Evolutionary conservation across 192 early-diverging fungal species (phyloP), one percentile per base, ranked within the genome.

Genomic region (Coemansia sp.): DNA sequence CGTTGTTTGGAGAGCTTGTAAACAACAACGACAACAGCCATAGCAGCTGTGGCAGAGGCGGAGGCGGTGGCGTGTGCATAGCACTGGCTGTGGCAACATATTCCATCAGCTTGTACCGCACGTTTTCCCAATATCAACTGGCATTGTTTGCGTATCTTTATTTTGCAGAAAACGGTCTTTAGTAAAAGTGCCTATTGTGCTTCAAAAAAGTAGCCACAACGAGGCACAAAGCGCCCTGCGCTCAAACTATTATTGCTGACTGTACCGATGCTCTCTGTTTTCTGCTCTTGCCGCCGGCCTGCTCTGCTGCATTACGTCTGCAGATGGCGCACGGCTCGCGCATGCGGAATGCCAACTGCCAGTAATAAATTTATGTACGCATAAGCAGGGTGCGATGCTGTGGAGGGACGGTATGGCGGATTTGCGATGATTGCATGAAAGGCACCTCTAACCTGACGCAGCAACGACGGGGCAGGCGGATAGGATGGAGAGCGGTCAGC

Each of bases 311-410:
- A 57, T 34, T 33, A 34, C 54, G 31, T 10, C 54, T 57, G 54
- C 54, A 57, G 54, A 57, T 57, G 54, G 54, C 54, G 54, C 54
- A 57, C 54, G 54, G 54, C 31, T 57, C 31, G 54, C 54, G 54
- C 54, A 57, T 57, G 54, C 31, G 33, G 54, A 57, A 57, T 57
- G 54, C 54, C 54, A 31, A 34, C 16, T 57, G 54, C 54, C 54
- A n/a, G 31, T 34, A 57, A 57, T 57, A 57, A 54, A 57, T 57
- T 34, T 57, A 57, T 57, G 54, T 57, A 57, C 51, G 51, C 51
- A 53, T 53, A 53, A 5, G 51, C 51, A 57, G 54, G 54, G 54
- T 57, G 54, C 54, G 16, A 34, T 57, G 54, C 54, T 33, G 54
- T 34, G 31, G 31, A 33, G 54, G 54, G 16, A 34, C 54, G 54